Conservation (phyloP, 2,329 filamentous ascomycete genomes). For the Colletotrichum salicis region DNA sequence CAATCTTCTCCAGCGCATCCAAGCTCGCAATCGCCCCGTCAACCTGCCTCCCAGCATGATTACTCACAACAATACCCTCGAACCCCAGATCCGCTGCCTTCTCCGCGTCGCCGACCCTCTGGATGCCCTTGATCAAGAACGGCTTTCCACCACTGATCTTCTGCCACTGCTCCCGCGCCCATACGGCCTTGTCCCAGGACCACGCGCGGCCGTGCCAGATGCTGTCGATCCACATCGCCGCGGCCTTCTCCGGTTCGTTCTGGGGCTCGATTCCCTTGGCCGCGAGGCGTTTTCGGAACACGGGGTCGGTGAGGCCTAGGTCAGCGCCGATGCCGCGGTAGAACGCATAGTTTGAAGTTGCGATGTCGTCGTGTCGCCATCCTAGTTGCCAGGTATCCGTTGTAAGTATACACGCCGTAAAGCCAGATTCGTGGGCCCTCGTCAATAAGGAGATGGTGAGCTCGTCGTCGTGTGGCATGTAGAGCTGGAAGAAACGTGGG, state of each 20-base stretch:
- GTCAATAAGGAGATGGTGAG: conserved; percentile 65
- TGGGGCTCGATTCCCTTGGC: conserved; percentile 62
- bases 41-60: conserved; percentile 65
- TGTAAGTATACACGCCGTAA: conserved; percentile 68
- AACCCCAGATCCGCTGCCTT: conserved; percentile 66
- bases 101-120: conserved; percentile 66
- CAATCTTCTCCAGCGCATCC: conserved; percentile 59
- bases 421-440: conserved; percentile 65
- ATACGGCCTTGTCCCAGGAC: conserved; percentile 72
- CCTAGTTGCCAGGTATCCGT: conserved; percentile 73
- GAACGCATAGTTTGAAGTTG: conserved; percentile 69
- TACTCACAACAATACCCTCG: conserved; percentile 70
- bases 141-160: conserved; percentile 67
- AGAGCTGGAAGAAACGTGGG: conserved; percentile 71
- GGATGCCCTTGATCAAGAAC: conserved; percentile 72
- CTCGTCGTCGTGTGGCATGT: conserved; percentile 72
- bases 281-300: conserved; percentile 64
- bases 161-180: conserved; percentile 70
- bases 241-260: conserved; percentile 58
- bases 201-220: conserved; percentile 72
- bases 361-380: conserved; percentile 69
- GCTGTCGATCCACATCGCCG: conserved; percentile 70
- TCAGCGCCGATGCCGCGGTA: conserved; percentile 70
- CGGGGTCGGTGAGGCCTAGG: conserved; percentile 67
- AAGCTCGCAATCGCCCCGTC: conserved; percentile 61